Evolutionary conservation across 140 eudicot species (phyloP), one percentile per base, ranked within the genome.

Genomic region (Erigeron philadelphicus): DNA sequence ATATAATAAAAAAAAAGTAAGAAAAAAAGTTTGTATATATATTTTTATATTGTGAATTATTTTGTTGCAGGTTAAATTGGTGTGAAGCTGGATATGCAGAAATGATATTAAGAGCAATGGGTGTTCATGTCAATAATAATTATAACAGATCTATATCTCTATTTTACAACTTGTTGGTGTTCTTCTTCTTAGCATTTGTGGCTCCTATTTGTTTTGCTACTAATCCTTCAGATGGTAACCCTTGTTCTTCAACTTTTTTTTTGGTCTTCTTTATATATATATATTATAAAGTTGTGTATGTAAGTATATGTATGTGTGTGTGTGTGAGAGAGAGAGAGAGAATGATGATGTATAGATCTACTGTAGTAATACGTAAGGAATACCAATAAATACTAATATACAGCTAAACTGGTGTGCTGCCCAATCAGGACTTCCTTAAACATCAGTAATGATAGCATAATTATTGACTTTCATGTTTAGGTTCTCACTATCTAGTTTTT

Each of bases 151-250:
- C 85, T 81, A 23, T 66, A 54, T 61, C 49, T 54, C 2, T 31
- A 31, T 31, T 31, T 31, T 3, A 31, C 0, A 77, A 78, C 77
- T 70, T 78, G 82, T 49, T 67, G 75, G 59, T 62, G 78, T 73
- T 80, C 45, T 50, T 85, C 63, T 79, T 17, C 54, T 81, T 70
- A 46, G 80, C 54, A 31, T 82, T 18, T 45, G 25, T 67, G 56
- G 78, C 62, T 61, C 73, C 78, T 47, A 16, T 77, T 76, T 77
- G 86, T 5, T 46, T 43, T 72, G 95, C 84, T 64, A 90, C 97
- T n/a, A 81, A 82, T 81, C 80, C 89, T 40, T 71, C 46, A 48
- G 97, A 90, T 77, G 97, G 97, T 87, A 67, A 81, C 84, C 56
- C 41, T 61, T 60, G 31, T 59, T 13, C 38, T 45, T n/a, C 2